Conservation (phyloP, 2,329 filamentous ascomycete genomes). For the Claviceps arundinis region DNA sequence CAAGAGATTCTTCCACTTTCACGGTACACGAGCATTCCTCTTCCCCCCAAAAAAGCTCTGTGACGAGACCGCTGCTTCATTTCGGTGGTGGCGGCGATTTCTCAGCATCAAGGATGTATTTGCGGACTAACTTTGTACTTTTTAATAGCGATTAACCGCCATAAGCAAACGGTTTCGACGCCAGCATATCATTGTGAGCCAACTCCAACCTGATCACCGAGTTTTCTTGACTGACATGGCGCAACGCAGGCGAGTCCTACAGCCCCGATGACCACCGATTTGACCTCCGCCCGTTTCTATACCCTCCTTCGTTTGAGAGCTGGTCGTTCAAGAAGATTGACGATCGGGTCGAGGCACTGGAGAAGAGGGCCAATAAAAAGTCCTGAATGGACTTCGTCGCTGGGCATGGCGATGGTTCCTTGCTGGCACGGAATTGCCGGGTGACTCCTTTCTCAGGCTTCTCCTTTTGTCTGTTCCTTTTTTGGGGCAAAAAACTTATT, state of each 20-base stretch:
- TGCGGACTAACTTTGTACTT: background rate
- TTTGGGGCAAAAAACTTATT: no score
- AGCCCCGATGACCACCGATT: slow-evolving; percentile 4
- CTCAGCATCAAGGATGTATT: background rate
- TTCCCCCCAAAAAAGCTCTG: no score
- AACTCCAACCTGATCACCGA: background rate
- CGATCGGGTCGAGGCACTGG: slow-evolving; percentile 19
- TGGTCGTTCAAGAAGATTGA: slow-evolving; percentile 28
- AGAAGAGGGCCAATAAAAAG: slow-evolving; percentile 10
- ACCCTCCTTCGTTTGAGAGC: slow-evolving; percentile 20
- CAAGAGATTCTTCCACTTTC: slow-evolving; percentile 1
- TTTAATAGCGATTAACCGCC: slow-evolving; percentile 4
- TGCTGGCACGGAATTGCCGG: no score
- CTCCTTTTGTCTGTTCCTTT: no score
- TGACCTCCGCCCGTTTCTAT: slow-evolving; percentile 12
- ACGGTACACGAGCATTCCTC: background rate
- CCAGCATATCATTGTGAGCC: slow-evolving; percentile 1
- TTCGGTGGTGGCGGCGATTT: background rate
- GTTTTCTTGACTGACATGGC: background rate
- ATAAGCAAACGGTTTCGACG: slow-evolving; percentile 1
- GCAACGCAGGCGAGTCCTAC: background rate
- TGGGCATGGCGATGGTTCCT: no score
- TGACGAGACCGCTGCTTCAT: background rate
- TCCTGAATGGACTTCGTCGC: background rate
- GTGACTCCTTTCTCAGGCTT: no score